Percentiles rank a stretch among this genome's conserved stretches.
These are phyloP conservation scores for Limonium bicolor DNA, from an alignment of 148 eudicot species.

Conservation along the genomic window DNA sequence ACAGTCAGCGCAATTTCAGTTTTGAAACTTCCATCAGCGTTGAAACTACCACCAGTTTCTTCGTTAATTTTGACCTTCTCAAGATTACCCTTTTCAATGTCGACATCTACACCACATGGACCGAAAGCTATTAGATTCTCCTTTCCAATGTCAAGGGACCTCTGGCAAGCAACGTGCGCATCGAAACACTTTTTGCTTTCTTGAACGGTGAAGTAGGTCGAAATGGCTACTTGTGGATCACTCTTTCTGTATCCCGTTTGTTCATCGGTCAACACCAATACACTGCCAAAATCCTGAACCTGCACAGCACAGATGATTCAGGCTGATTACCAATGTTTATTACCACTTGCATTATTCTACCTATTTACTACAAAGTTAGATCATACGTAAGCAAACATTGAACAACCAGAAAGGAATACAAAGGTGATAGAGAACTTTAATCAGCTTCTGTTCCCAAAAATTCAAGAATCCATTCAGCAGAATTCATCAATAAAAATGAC, in stretches of 20 bases:
- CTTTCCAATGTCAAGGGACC: conserved; percentile 12
- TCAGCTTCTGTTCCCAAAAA: too few species aligned
- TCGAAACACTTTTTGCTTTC: conserved; percentile 20
- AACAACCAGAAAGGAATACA: too few species aligned
- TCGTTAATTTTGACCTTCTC: conserved; percentile 19
- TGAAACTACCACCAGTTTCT: conserved; percentile 25
- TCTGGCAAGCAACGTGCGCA: conserved; percentile 18
- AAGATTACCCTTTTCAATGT: conserved; percentile 38
- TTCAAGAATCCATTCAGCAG: too few species aligned
- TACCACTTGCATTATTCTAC: too few species aligned
- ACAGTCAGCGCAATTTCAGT: conserved; percentile 43
- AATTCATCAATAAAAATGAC: too few species aligned
- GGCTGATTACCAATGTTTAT: too few species aligned
- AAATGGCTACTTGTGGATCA: conserved; percentile 17
- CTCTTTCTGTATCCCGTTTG: conserved; percentile 12
- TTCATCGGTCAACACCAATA: conserved; percentile 33
- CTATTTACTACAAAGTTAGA: too few species aligned
- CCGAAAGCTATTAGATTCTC: conserved; percentile 17
- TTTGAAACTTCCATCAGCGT: conserved; percentile 38
- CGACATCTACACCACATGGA: conserved; percentile 23
- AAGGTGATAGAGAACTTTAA: too few species aligned
- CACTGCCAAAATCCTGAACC: conserved; percentile 33
- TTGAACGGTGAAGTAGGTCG: conserved; percentile 13
- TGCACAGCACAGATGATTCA: too few species aligned
- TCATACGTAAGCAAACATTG: too few species aligned